These are phyloP conservation scores for Stromatinia cepivora DNA, from an alignment of 2,329 filamentous ascomycete species.

Conservation along the genomic window DNA sequence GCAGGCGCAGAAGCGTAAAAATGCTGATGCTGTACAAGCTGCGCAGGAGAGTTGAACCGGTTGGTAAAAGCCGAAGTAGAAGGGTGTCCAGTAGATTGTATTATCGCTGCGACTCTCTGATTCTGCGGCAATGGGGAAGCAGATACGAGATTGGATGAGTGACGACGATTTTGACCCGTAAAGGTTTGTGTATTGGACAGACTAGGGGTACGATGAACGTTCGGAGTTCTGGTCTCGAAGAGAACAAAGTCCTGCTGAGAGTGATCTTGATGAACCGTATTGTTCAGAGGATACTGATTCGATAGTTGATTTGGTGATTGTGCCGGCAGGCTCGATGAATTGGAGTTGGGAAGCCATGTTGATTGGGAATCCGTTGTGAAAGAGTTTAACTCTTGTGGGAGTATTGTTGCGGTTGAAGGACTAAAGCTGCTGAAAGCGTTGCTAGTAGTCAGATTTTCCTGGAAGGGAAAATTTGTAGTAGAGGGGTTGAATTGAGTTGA, in stretches of 20 bases:
- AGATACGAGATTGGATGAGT: slow-evolving; percentile 55
- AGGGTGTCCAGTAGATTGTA: slow-evolving; percentile 57
- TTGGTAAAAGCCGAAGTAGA: slow-evolving; percentile 56
- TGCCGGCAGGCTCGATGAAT: slow-evolving; percentile 63
- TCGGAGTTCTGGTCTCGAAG: slow-evolving; percentile 38
- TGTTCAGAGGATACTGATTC: slow-evolving; percentile 23
- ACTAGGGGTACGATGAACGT: slow-evolving; percentile 41
- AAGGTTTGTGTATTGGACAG: slow-evolving; percentile 41
- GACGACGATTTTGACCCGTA: slow-evolving; percentile 50
- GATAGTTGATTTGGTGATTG: slow-evolving; percentile 56
- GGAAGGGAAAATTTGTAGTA: slow-evolving; percentile 55
- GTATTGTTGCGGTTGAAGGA: slow-evolving; percentile 58
- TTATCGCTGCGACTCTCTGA: slow-evolving; percentile 59
- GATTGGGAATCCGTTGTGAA: slow-evolving; percentile 79
- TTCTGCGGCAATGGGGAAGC: slow-evolving; percentile 52
- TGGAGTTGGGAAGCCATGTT: slow-evolving; percentile 75
- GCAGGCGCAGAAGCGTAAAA: slow-evolving; percentile 68
- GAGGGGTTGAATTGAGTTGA: slow-evolving; percentile 43
- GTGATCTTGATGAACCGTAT: slow-evolving; percentile 19
- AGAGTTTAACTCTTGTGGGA: slow-evolving; percentile 67
- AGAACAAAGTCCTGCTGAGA: slow-evolving; percentile 67
- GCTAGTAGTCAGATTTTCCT: slow-evolving; percentile 69
- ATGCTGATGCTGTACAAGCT: slow-evolving; percentile 53
- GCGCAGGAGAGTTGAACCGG: slow-evolving; percentile 56
- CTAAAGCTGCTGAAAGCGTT: slow-evolving; percentile 60